Conservation (phyloP, 805 yeast species). For the Candida patagonica region DNA sequence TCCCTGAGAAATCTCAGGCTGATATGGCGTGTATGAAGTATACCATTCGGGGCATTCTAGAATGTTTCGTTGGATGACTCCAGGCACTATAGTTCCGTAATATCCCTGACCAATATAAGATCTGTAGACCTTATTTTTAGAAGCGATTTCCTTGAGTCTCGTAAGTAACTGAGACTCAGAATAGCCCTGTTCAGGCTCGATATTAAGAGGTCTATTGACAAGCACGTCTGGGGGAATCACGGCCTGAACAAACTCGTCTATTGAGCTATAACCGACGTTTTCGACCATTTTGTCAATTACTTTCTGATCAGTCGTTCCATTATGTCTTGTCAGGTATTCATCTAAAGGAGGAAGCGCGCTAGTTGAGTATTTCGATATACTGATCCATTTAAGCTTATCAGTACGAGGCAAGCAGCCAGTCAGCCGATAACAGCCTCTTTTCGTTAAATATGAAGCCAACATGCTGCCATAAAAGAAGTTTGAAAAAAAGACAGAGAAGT, state of each 20-base stretch:
- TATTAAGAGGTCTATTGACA: constrained; percentile 52
- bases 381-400: too few species aligned
- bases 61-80: constrained; percentile 86
- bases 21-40: constrained; percentile 97
- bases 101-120: constrained; percentile 92
- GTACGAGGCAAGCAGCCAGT: too few species aligned
- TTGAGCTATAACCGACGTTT: constrained; percentile 52
- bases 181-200: constrained; percentile 64
- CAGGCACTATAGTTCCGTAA: constrained; percentile 81
- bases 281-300: constrained; percentile 60
- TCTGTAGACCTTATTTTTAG: constrained; percentile 61
- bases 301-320: constrained; percentile 61
- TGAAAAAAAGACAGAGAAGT: too few species aligned
- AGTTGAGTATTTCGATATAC: too few species aligned
- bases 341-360: constrained; percentile 42
- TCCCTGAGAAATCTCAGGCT: constrained; percentile 97
- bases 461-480: too few species aligned
- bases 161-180: constrained; percentile 74
- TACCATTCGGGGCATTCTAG: constrained; percentile 97
- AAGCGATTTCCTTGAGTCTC: constrained; percentile 59
- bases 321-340: constrained; percentile 81
- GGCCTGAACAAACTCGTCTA: constrained; percentile 58
- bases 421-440: too few species aligned
- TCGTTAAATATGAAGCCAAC: too few species aligned
- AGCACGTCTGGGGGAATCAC: constrained; percentile 75